Conservation (phyloP, 2,329 filamentous ascomycete species). For the Colletotrichum trifolii region DNA sequence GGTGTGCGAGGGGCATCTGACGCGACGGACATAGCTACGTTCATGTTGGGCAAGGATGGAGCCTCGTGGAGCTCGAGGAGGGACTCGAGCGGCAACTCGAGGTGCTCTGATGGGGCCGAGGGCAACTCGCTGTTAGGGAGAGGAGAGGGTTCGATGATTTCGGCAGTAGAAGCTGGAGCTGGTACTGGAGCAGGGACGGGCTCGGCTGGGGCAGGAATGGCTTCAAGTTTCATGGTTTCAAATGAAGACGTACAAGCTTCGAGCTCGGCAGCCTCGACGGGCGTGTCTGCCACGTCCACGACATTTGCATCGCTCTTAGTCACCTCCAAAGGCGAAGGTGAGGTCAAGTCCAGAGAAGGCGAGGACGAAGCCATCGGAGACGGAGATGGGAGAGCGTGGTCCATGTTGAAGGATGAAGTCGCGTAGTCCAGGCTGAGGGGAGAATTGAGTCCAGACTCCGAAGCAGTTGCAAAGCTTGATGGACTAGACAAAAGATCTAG, state of each 20-base stretch:
- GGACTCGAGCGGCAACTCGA: conserved; percentile 19
- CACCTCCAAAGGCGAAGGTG: not conserved
- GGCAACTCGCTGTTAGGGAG: not conserved
- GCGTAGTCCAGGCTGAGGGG: conserved; percentile 24
- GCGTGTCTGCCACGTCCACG: not conserved
- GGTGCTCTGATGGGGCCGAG: conserved; percentile 1
- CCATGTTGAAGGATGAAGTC: not conserved
- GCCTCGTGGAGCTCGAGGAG: conserved; percentile 5
- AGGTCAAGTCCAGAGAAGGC: not conserved
- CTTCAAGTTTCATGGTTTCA: conserved; percentile 14
- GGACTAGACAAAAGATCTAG: conserved; percentile 18
- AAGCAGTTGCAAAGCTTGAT: conserved; percentile 31
- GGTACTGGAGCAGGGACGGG: not conserved
- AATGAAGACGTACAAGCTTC: conserved; percentile 33
- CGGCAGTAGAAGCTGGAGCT: conserved; percentile 5
- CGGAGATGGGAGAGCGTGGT: not conserved
- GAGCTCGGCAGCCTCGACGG: conserved; percentile 9
- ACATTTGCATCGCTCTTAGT: not conserved
- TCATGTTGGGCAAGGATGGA: conserved; percentile 18
- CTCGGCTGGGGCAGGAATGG: too few relatives aligned
- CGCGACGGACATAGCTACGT: conserved; percentile 14
- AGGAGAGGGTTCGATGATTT: conserved; percentile 6
- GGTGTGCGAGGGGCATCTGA: conserved; percentile 18
- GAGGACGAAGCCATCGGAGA: not conserved
- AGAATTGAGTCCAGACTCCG: conserved; percentile 25